Percentiles rank a stretch among this genome's conserved stretches.
Conservation (phyloP, 23 red algal species). For the Porphyridium purpureum region DNA sequence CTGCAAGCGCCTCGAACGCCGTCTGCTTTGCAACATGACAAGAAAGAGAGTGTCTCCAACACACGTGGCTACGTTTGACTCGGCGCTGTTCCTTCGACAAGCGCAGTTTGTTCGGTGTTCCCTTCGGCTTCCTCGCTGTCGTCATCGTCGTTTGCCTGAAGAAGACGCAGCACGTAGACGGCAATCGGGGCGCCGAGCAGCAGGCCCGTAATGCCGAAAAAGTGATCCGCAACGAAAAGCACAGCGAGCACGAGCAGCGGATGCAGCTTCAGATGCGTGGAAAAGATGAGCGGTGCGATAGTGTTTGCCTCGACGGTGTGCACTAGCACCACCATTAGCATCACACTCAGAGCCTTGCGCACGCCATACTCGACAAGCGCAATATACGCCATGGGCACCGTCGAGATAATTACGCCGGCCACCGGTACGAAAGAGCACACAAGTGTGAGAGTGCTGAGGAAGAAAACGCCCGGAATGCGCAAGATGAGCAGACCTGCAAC, state of each 20-base stretch:
- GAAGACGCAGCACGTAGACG: constrained; percentile 63
- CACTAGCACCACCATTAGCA: constrained; percentile 86
- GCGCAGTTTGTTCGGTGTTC: no score
- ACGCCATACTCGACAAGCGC: constrained; percentile 83
- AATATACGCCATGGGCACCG: constrained; percentile 76
- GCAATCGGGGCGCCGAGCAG: constrained; percentile 73
- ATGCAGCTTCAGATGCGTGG: constrained; percentile 77
- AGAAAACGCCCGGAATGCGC: constrained; percentile 66
- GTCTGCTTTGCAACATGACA: no score
- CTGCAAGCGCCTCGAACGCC: no score
- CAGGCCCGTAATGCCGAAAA: constrained; percentile 66
- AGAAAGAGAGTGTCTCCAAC: no score
- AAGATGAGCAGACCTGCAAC: constrained; percentile 52
- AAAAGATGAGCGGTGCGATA: constrained; percentile 90
- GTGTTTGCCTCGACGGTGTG: constrained; percentile 85
- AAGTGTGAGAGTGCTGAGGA: constrained; percentile 64
- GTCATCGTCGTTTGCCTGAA: no score
- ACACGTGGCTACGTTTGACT: no score
- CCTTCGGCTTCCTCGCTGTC: no score
- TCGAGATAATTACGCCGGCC: constrained; percentile 81
- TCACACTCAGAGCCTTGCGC: constrained; percentile 35
- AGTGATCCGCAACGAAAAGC: constrained; percentile 83
- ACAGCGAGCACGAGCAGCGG: constrained; percentile 82
- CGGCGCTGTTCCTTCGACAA: no score
- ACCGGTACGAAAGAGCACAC: constrained; percentile 96